Conservation (phyloP, 768 basidiomycete genomes). For the Rhodotorula paludigena region DNA sequence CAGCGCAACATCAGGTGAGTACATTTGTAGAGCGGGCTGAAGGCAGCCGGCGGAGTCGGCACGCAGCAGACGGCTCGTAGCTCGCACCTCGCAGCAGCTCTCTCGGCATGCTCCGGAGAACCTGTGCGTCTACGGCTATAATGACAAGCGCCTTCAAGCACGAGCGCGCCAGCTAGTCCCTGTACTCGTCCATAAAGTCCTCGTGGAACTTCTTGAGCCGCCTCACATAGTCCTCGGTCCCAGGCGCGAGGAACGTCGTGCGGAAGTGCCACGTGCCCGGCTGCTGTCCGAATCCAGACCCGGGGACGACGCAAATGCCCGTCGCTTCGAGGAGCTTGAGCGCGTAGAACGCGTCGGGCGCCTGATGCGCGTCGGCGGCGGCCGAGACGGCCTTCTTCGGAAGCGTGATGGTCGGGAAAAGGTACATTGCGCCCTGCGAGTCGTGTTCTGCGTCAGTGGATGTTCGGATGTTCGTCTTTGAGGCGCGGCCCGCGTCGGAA, state of each 20-base stretch:
- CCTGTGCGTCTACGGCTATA: neutral
- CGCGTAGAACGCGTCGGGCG: slow-evolving; percentile 84
- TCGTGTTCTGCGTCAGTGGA: neutral
- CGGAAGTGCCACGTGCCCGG: slow-evolving; percentile 86
- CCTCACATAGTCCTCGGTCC: slow-evolving; percentile 83
- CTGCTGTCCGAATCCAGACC: slow-evolving; percentile 89
- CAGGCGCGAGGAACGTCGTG: slow-evolving; percentile 88
- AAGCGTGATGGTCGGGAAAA: slow-evolving; percentile 78
- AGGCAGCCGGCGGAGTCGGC: no score
- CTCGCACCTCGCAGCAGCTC: neutral
- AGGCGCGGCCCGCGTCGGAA: slow-evolving; percentile 15
- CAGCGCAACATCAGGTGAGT: no score
- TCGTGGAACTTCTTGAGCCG: slow-evolving; percentile 73
- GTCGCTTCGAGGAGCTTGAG: slow-evolving; percentile 76
- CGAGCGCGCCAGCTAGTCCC: neutral
- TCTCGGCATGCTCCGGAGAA: neutral
- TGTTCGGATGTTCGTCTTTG: slow-evolving; percentile 21
- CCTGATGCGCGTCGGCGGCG: slow-evolving; percentile 66
- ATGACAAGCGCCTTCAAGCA: no score
- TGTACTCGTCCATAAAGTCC: slow-evolving; percentile 52
- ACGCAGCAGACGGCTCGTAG: no score
- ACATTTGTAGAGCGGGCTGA: no score
- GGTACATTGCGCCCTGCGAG: slow-evolving; percentile 82
- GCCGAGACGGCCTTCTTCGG: slow-evolving; percentile 67
- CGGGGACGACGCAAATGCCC: slow-evolving; percentile 89